Conservation (phyloP, 768 basidiomycete genomes). For the Coprinopsis sp. region DNA sequence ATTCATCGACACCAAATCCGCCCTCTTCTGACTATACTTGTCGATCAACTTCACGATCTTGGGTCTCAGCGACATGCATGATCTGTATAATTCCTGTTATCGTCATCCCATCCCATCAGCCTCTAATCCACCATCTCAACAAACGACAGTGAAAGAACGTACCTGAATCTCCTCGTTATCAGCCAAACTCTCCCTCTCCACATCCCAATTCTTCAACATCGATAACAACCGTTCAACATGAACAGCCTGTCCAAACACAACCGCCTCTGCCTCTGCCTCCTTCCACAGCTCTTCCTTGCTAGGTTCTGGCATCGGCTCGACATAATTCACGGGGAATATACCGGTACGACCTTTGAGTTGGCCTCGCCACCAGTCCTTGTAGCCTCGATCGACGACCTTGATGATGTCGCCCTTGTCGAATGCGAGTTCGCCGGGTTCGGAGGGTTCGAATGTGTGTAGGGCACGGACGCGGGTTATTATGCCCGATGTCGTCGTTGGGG, state of each 20-base stretch:
- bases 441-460: constrained; percentile 82
- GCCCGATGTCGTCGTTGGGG: constrained; percentile 18
- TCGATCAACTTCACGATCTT: constrained; percentile 97
- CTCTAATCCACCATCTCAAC: too few species aligned
- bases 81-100: constrained; percentile 79
- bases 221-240: constrained; percentile 77
- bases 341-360: constrained; percentile 86
- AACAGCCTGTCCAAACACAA: constrained; percentile 82
- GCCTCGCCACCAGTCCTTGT: constrained; percentile 97
- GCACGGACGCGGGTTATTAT: constrained; percentile 84
- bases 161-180: constrained; percentile 90
- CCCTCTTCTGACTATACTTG: constrained; percentile 95
- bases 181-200: constrained; percentile 75
- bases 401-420: constrained; percentile 93
- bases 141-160: constrained; percentile 13
- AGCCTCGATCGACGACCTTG: constrained; percentile 90
- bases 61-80: constrained; percentile 83
- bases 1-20: constrained; percentile 92
- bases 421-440: constrained; percentile 83
- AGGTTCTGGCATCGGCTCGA: constrained; percentile 85
- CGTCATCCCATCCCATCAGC: background rate
- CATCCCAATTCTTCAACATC: constrained; percentile 71
- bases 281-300: constrained; percentile 68
- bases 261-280: constrained; percentile 84
- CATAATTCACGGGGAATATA: constrained; percentile 97